Evolutionary conservation across 2,329 filamentous ascomycete species (phyloP).

Genomic region (Apiospora aurea): DNA sequence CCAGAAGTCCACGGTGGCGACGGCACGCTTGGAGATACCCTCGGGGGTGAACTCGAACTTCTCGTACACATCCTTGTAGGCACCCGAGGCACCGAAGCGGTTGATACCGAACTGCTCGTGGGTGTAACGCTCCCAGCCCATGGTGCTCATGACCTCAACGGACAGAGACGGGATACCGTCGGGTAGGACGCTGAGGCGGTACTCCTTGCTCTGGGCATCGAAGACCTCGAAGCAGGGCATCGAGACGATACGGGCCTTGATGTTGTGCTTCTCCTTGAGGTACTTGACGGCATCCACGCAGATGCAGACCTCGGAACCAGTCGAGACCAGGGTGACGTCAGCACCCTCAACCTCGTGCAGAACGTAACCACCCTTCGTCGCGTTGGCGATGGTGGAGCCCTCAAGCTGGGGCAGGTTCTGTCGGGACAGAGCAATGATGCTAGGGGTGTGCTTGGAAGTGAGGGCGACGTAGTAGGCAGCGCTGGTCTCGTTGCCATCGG

Average conservation of each 20-base stretch:
- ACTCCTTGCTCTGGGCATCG: conserved; percentile 91
- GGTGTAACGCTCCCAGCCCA: conserved; percentile 98
- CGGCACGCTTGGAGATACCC: conserved; percentile 92
- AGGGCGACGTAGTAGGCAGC: conserved; percentile 97
- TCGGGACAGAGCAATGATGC: conserved; percentile 91
- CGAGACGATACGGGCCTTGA: conserved; percentile 92
- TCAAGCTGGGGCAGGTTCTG: conserved; percentile 99
- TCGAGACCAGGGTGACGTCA: conserved; percentile 88
- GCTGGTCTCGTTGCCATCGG: conserved; percentile 97
- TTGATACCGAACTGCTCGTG: conserved; percentile 99
- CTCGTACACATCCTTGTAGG: conserved; percentile 98
- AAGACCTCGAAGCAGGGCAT: conserved; percentile 98
- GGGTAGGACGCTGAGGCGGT: conserved; percentile 90
- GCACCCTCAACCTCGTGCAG: conserved; percentile 84
- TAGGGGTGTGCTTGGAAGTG: conserved; percentile 87
- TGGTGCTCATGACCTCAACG: conserved; percentile 95
- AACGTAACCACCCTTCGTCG: conserved; percentile 94
- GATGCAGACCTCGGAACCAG: conserved; percentile 94
- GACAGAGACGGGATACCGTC: conserved; percentile 93
- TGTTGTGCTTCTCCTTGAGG: conserved; percentile 85
- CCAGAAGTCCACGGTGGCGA: conserved; percentile 95
- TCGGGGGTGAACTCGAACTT: conserved; percentile 99
- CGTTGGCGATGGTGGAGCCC: conserved; percentile 87
- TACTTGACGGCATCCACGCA: conserved; percentile 92
- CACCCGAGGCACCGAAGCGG: conserved; percentile 96